Evolutionary conservation across 1,284 basidiomycete species (phyloP).

Genomic region (Puccinia triticina): DNA sequence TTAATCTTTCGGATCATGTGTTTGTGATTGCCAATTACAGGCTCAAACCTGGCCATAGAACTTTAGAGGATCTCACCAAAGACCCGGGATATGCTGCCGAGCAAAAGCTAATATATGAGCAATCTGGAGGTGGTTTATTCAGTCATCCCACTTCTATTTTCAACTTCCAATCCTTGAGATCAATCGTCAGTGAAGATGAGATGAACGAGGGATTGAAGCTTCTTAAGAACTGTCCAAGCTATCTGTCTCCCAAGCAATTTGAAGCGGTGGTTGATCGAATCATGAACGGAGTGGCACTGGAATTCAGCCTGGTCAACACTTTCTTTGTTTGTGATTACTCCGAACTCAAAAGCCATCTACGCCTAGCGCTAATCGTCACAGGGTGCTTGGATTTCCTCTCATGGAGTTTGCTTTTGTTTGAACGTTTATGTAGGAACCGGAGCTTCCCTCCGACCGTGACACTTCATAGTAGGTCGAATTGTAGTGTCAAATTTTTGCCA

Average conservation of each 20-base stretch:
- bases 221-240: constrained; percentile 11
- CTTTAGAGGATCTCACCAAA: constrained; percentile 30
- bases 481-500: too few species aligned
- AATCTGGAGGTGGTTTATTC: constrained; percentile 18
- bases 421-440: too few species aligned
- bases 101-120: constrained; percentile 8
- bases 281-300: constrained; percentile 5
- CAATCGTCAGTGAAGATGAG: constrained; percentile 18
- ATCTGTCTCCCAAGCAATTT: constrained; percentile 12
- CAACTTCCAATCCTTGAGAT: constrained; percentile 27
- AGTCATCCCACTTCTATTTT: constrained; percentile 25
- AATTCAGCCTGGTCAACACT: constrained; percentile 35
- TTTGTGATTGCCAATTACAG: constrained; percentile 16
- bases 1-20: constrained; percentile 54
- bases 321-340: constrained; percentile 23
- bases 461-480: constrained; percentile 36
- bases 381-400: too few species aligned
- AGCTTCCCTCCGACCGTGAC: neutral
- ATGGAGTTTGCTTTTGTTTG: too few species aligned
- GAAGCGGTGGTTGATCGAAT: constrained; percentile 5
- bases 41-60: constrained; percentile 11
- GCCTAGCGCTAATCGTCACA: neutral
- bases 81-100: constrained; percentile 21
- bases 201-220: constrained; percentile 24
- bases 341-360: too few species aligned